Evolutionary conservation across 164 flowering plant species (phyloP), one percentile per base, ranked within the genome.

Genomic region (Chimonanthus salicifolius): DNA sequence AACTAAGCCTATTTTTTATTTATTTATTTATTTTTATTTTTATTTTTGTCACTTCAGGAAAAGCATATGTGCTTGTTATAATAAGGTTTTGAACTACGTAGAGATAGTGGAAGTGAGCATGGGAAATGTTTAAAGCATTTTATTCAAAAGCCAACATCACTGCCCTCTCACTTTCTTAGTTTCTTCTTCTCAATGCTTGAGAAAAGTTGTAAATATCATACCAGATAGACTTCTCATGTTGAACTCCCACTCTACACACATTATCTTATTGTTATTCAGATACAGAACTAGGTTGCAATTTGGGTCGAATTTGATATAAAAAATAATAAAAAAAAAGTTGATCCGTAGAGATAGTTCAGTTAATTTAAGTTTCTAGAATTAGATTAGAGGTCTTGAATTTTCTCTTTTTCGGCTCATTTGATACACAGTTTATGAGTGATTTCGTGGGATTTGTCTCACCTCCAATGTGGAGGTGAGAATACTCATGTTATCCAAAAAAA

Each of bases 131-230:
- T 16, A 62, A 33, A 18, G 49, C 69, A 44, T 45, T 66, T 66
- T 13, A 21, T 63, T 45, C 48, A 16, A 66, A 66, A 44, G 69
- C 13, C 49, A 66, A 4, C 9, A 46, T 18, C 69, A 66, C 47
- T 45, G 15, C 49, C 18, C 7, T 45, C 45, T 66, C 45, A 6
- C 69, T 66, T 66, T 66, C 45, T n/a, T 66, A 49, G 9, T 0
- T 65, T 66, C 69, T 66, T 33, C 33, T 33, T 33, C 33, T 33
- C 18, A 66, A 66, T 66, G 47, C 15, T 48, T 13, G 69, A 46
- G 49, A 43, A 66, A 66, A 66, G 69, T 66, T 45, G 69, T 10
- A 66, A 15, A 4, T 44, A 66, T 66, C 47, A 66, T 66, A 44
- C 0, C 66, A 7, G 10, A 20, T 7, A 20, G 9, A n/a, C 62